Conservation (phyloP, 2,329 filamentous ascomycete genomes). For the Stemphylium vesicarium region DNA sequence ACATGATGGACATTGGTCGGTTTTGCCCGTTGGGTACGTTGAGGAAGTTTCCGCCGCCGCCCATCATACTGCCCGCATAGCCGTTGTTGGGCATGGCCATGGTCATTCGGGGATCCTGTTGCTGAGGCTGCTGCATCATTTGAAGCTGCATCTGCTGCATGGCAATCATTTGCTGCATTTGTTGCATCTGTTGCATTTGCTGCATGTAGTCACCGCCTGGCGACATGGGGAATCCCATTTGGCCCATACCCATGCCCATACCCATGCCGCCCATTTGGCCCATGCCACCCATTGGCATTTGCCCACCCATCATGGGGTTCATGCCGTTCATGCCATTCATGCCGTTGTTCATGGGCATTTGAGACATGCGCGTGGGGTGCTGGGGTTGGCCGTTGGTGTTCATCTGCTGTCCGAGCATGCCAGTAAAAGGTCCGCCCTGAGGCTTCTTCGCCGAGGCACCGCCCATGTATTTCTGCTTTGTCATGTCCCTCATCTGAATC, state of each 20-base stretch:
- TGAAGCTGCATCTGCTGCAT: slow-evolving; percentile 68
- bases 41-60: slow-evolving; percentile 32
- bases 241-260: slow-evolving; percentile 38
- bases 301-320: slow-evolving; percentile 32
- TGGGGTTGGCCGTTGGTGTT: slow-evolving; percentile 31
- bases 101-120: slow-evolving; percentile 34
- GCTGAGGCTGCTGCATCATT: slow-evolving; percentile 41
- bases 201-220: slow-evolving; percentile 78
- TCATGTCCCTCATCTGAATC: slow-evolving; percentile 47
- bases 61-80: slow-evolving; percentile 30
- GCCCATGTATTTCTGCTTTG: slow-evolving; percentile 46
- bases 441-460: slow-evolving; percentile 43
- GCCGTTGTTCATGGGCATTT: slow-evolving; percentile 37
- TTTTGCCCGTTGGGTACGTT: slow-evolving; percentile 42
- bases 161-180: slow-evolving; percentile 45
- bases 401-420: slow-evolving; percentile 43
- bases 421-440: slow-evolving; percentile 43
- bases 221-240: slow-evolving; percentile 65
- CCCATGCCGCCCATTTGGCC: slow-evolving; percentile 21
- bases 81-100: slow-evolving; percentile 30
- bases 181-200: slow-evolving; percentile 85
- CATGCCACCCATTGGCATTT: slow-evolving; percentile 42
- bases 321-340: slow-evolving; percentile 25
- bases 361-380: slow-evolving; percentile 35
- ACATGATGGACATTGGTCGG: slow-evolving; percentile 58